Conservation (phyloP, 1,284 basidiomycete genomes). For the Coniferiporia sulphurascens region DNA sequence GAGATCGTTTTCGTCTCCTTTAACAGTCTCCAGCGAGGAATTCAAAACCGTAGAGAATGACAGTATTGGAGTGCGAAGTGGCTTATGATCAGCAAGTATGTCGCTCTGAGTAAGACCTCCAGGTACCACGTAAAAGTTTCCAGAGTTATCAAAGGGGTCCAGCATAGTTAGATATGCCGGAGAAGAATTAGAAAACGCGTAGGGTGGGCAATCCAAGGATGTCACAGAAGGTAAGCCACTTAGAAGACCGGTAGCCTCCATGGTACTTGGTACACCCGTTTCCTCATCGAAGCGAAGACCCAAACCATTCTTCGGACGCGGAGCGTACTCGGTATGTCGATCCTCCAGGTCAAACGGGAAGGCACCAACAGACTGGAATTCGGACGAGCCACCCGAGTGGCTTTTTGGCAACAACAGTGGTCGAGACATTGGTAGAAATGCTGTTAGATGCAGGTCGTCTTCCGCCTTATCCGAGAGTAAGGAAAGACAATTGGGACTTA, state of each 20-base stretch:
- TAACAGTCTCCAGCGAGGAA: not conserved
- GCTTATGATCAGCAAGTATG: conserved; percentile 2
- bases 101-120: not conserved
- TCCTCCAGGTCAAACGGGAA: not conserved
- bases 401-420: conserved; percentile 2
- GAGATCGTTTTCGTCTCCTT: not conserved
- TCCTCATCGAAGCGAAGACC: conserved; percentile 1
- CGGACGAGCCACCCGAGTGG: conserved; percentile 1
- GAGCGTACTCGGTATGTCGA: not conserved
- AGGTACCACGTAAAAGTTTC: not conserved
- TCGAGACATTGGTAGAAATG: conserved; percentile 5
- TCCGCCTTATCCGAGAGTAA: not conserved
- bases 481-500: not conserved
- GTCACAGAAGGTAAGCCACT: not conserved
- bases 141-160: not conserved
- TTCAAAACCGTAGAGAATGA: not conserved
- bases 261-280: not conserved
- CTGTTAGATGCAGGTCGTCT: not conserved
- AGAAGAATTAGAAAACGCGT: not conserved
- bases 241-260: not conserved
- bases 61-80: not conserved
- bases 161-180: not conserved
- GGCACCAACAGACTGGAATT: conserved; percentile 1
- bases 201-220: not conserved
- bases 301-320: not conserved